phyloP scores from a whole-genome alignment of 495 filamentous ascomycete species.

The Annulohypoxylon maeteangense region DNA sequence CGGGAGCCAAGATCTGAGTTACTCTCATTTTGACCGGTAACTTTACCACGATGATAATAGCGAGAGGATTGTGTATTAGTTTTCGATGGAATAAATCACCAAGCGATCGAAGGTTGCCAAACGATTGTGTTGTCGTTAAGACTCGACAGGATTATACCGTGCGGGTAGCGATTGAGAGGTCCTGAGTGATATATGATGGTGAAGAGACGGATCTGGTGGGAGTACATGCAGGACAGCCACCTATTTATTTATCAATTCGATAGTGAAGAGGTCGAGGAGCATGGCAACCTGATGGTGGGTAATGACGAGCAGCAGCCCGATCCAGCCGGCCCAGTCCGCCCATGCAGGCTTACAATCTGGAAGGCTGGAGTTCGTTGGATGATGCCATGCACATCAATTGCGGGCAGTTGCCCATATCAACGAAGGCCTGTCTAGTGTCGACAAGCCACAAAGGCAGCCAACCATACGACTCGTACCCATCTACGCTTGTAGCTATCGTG shows the following conservation, averaged over 20 bases:
- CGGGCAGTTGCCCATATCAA: constrained; percentile 35
- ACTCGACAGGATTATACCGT: constrained; percentile 30
- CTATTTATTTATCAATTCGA: constrained; percentile 41
- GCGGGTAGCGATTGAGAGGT: constrained; percentile 44
- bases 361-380: constrained; percentile 37
- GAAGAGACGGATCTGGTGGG: constrained; percentile 18
- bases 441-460: constrained; percentile 39
- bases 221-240: constrained; percentile 37
- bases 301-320: constrained; percentile 40
- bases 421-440: constrained; percentile 33
- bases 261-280: constrained; percentile 12
- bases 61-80: constrained; percentile 36
- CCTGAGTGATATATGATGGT: constrained; percentile 38
- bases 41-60: constrained; percentile 27
- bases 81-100: constrained; percentile 25
- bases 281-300: constrained; percentile 42
- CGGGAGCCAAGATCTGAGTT: constrained; percentile 49
- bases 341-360: constrained; percentile 37
- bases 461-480: constrained; percentile 34
- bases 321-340: constrained; percentile 40
- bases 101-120: constrained; percentile 41
- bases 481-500: constrained; percentile 27
- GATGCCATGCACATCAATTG: constrained; percentile 38
- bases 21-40: constrained; percentile 51
- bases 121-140: constrained; percentile 45